phyloP scores from a whole-genome alignment of 1,284 basidiomycete genomes.

The Xerocomus minutiporus region DNA sequence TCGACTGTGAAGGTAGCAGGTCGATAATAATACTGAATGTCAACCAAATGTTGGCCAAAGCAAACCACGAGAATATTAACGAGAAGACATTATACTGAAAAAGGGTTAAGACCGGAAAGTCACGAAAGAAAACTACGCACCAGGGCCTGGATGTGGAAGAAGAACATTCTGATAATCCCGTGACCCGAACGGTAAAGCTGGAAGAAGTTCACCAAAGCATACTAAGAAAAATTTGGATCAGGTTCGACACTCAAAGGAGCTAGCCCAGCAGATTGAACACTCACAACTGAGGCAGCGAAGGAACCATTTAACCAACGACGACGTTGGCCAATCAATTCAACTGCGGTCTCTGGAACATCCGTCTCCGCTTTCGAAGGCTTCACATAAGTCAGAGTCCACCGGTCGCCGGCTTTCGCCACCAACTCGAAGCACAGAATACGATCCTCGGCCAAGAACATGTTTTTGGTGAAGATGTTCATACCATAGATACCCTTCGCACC shows the following conservation, averaged over 20 bases:
- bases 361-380: constrained; percentile 95
- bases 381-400: constrained; percentile 91
- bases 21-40: constrained; percentile 97
- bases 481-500: constrained; percentile 94
- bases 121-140: constrained; percentile 39
- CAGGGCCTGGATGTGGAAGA: constrained; percentile 89
- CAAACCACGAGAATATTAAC: constrained; percentile 87
- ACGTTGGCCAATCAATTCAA: constrained; percentile 92
- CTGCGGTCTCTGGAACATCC: constrained; percentile 87
- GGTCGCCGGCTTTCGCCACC: constrained; percentile 82
- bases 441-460: constrained; percentile 95
- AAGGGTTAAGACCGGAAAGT: constrained; percentile 1
- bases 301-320: constrained; percentile 96
- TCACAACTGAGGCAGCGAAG: constrained; percentile 89
- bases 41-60: constrained; percentile 90
- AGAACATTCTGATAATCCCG: constrained; percentile 85
- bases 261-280: constrained; percentile 26
- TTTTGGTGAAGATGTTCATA: constrained; percentile 97
- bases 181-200: constrained; percentile 83
- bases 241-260: not conserved
- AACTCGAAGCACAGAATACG: constrained; percentile 96
- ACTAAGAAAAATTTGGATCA: constrained; percentile 40
- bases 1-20: constrained; percentile 63
- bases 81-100: constrained; percentile 72
- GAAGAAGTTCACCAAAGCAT: constrained; percentile 94